Base-by-base conservation (phyloP, 2,329 filamentous ascomycete species). In the Berkeleyomyces basicola region DNA sequence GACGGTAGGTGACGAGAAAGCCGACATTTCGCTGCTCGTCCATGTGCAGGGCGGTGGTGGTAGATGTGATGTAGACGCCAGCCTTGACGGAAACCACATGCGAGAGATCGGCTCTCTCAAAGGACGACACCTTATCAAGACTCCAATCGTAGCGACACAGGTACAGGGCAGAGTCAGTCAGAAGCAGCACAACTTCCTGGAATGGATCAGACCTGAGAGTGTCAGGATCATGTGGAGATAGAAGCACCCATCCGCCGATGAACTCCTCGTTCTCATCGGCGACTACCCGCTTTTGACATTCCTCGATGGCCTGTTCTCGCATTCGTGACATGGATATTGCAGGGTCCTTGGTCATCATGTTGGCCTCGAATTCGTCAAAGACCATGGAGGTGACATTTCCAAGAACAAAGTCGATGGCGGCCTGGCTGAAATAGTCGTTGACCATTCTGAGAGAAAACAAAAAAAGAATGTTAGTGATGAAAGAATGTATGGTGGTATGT, bases 351-450 rank as follows among this genome's bases (percentile, higher is more conserved):
- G 85, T 91, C 82, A 91, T 95, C 83, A 99, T 90, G 68, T 91
- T 87, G 14, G 86, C 84, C 70, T 96, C 90, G 66, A 99, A 99
- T 67, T 99, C 93, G 63, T 92, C 88, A 70, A 97, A 97, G 2
- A 96, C 87, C 14, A 84, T 78, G 1, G 85, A 85, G 0, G 86
- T 90, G 9, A 95, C 88, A 67, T 93, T 93, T 23, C 93, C 93
- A 0, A 97, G 81, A 3, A 96, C 80, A 70, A 93, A 97, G 71
- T 99, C 93, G 67, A 99, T 96, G 59, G 88, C 89, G 0, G 90
- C 88, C 72, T 99, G 93, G 31, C 91, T 87, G 73, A 97, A 97
- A 72, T 95, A 96, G 74, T 99, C 93, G 68, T 95, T 96, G 67
- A 99, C 90, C 74, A 97, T 93, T 67, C 96, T 97, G 70, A 80